Evolutionary conservation across 495 filamentous ascomycete species (phyloP), one percentile per base, ranked within the genome.

Genomic region (Amphirosellinia nigrospora): DNA sequence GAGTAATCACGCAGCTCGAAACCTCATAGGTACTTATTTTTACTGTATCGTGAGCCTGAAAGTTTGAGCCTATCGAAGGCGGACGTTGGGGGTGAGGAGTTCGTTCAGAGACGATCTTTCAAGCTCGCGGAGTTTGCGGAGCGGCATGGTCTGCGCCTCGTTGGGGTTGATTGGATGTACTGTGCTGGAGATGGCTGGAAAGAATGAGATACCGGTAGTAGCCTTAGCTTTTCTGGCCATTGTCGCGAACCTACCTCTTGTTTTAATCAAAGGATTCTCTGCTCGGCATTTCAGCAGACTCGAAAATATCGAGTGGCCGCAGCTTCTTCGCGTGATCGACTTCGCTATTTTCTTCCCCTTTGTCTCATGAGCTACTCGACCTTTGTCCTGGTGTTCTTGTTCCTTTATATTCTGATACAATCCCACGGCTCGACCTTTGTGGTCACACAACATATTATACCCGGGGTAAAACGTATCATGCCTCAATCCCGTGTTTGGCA

Each of bases 1-100:
- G 30, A 46, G 30, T 3, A 21, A 30, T 5, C 23, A n/a, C 13
- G 69, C 28, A 78, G 76, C 34, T 75, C 76, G 4, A 74, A 75
- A 63, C 76, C 76, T 13, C 76, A 78, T 60, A 59, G 76, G 21
- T 78, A 78, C 48, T 58, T 76, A 2, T 78, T 76, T 50, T 46
- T 78, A n/a, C 70, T 78, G 19, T 78, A 71, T 61, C 71, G 74
- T 11, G 72, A 75, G 48, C 71, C 74, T 1, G 34, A 64, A 4
- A 64, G 67, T 2, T 52, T 75, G 13, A 46, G 58, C 0, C 36
- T 77, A 7, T 38, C 60, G 21, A 70, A 69, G 46, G 71, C 61
- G 5, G 72, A 76, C 38, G 74, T 77, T n/a, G 74, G 76, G 23
- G 76, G 72, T 13, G 74, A 78, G 55, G 76, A 76, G 53, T 78